Percentiles rank a stretch among this genome's conserved stretches.
phyloP scores from a whole-genome alignment of 257 asterid genomes.

The Nicotiana tabacum region DNA sequence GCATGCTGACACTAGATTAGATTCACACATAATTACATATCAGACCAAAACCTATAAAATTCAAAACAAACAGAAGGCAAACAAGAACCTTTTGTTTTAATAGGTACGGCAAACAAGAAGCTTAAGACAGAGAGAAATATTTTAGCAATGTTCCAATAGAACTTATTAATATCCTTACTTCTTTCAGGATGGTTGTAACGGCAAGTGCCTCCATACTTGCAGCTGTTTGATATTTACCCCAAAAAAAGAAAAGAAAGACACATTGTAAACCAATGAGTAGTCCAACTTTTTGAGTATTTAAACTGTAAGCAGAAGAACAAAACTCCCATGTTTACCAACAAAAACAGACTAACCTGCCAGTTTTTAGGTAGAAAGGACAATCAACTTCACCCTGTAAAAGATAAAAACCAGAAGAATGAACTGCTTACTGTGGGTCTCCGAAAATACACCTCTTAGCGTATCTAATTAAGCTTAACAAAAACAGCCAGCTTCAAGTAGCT shows the following conservation, averaged over 20 bases:
- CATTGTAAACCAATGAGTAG: not conserved
- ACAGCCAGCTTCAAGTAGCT: not conserved
- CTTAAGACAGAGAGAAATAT: slow-evolving; percentile 7
- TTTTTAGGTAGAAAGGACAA: slow-evolving; percentile 93
- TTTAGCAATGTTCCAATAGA: not conserved
- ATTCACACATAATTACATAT: not conserved
- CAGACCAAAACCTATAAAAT: not conserved
- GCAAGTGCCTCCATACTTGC: slow-evolving; percentile 90
- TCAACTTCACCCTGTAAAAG: slow-evolving; percentile 86
- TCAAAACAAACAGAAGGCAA: not conserved
- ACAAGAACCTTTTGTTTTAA: not conserved
- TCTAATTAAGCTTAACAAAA: not conserved
- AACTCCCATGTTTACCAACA: slow-evolving; percentile 14
- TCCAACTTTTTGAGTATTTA: not conserved
- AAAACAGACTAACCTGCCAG: slow-evolving; percentile 76
- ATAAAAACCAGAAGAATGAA: slow-evolving; percentile 9
- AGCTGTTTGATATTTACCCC: slow-evolving; percentile 46
- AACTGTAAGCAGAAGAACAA: not conserved
- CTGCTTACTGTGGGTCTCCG: not conserved
- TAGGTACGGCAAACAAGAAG: not conserved
- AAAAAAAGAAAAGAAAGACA: slow-evolving; percentile 20
- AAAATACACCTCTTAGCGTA: not conserved
- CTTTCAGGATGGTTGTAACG: slow-evolving; percentile 95
- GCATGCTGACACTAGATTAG: not conserved
- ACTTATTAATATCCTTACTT: slow-evolving; percentile 37